Percentiles rank a stretch among this genome's conserved stretches.
phyloP scores from a whole-genome alignment of 257 asterid genomes.

The Catharanthus roseus region DNA sequence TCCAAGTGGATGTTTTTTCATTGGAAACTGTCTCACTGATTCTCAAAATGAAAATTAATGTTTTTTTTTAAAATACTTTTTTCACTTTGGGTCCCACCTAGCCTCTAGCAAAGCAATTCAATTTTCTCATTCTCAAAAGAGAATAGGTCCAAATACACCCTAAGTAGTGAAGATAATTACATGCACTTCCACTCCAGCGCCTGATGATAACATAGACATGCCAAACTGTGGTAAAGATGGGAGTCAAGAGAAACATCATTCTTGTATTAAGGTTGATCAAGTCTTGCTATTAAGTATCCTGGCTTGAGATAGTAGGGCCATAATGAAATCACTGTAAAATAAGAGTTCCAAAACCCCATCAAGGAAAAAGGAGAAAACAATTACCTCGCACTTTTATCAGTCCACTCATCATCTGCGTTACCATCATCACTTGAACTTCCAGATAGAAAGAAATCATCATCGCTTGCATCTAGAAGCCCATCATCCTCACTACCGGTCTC shows the following conservation, averaged over 20 bases:
- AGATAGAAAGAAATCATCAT: constrained; percentile 78
- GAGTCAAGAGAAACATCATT: background rate
- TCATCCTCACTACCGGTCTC: constrained; percentile 99
- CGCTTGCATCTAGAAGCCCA: constrained; percentile 76
- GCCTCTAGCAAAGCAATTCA: no score
- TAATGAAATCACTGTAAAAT: background rate
- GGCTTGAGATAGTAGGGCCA: background rate
- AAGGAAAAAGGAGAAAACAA: background rate
- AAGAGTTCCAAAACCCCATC: background rate
- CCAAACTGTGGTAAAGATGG: background rate
- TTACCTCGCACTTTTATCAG: constrained; percentile 79
- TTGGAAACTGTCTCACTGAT: background rate
- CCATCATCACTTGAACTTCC: constrained; percentile 96
- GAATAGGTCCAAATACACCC: background rate
- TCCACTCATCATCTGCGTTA: constrained; percentile 92
- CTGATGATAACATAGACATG: background rate
- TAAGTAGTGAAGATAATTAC: background rate
- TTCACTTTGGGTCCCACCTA: no score
- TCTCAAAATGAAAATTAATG: no score
- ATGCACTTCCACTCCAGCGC: background rate
- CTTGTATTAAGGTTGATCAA: background rate
- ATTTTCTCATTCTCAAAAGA: background rate
- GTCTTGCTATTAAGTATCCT: background rate
- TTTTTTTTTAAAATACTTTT: no score
- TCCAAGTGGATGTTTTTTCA: no score